Conservation (phyloP, 1,284 basidiomycete species). For the Agroathelia rolfsii region DNA sequence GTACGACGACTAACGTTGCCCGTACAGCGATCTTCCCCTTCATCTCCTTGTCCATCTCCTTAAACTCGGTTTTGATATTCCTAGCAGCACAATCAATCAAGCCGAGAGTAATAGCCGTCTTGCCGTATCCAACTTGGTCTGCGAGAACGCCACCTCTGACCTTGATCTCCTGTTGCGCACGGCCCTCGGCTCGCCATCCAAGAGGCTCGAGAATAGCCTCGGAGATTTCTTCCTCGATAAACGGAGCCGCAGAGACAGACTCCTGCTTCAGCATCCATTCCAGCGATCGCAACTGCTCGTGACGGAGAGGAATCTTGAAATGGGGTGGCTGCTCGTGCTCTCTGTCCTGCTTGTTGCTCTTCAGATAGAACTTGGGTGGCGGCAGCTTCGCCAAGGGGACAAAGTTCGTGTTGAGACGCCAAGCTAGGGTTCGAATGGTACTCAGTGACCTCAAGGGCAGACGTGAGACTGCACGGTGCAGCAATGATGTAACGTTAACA, state of each 20-base stretch:
- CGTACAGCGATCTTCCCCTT: slow-evolving; percentile 65
- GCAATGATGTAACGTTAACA: slow-evolving; percentile 78
- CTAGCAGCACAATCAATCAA: slow-evolving; percentile 66
- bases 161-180: slow-evolving; percentile 67
- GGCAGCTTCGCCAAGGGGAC: slow-evolving; percentile 52
- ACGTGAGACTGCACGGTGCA: slow-evolving; percentile 80
- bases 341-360: slow-evolving; percentile 72
- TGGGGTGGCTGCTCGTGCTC: slow-evolving; percentile 71
- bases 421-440: slow-evolving; percentile 52
- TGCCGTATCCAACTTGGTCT: slow-evolving; percentile 94
- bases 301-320: slow-evolving; percentile 68
- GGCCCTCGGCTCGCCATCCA: slow-evolving; percentile 89
- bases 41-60: slow-evolving; percentile 37
- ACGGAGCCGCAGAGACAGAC: slow-evolving; percentile 52
- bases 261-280: slow-evolving; percentile 91
- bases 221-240: slow-evolving; percentile 89
- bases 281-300: slow-evolving; percentile 84
- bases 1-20: slow-evolving; percentile 81
- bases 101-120: slow-evolving; percentile 90
- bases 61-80: slow-evolving; percentile 47
- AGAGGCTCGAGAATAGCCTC: slow-evolving; percentile 81
- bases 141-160: slow-evolving; percentile 89
- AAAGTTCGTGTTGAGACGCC: slow-evolving; percentile 77
- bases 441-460: slow-evolving; percentile 53
- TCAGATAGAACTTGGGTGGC: slow-evolving; percentile 55